Evolutionary conservation across 2,329 filamentous ascomycete genomes (phyloP).

Genomic region (Penicillium corylophilum): DNA sequence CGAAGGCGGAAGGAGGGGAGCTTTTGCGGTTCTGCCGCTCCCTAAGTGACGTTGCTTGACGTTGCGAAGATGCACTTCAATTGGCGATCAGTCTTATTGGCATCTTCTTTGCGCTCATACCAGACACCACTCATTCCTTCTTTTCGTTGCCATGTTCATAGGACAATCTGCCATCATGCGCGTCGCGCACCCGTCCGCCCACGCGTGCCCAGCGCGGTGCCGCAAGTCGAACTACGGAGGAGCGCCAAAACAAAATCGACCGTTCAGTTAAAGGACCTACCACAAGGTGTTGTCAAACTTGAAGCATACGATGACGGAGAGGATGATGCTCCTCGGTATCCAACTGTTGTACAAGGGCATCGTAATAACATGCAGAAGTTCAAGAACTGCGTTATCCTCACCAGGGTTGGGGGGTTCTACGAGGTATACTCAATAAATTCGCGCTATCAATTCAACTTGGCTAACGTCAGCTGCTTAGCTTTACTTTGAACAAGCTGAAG

Average conservation of each 20-base stretch:
- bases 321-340: conserved; percentile 63
- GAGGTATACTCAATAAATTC: conserved; percentile 53
- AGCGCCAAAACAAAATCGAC: conserved; percentile 40
- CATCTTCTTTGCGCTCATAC: conserved; percentile 1
- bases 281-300: conserved; percentile 55
- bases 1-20: conserved; percentile 35
- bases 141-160: conserved; percentile 23
- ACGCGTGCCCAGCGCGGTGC: conserved; percentile 13
- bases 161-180: conserved; percentile 34
- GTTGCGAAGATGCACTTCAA: conserved; percentile 26
- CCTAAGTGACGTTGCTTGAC: neutral
- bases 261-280: conserved; percentile 50
- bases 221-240: conserved; percentile 21
- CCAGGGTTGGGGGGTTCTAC: conserved; percentile 92
- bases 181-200: conserved; percentile 21
- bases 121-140: conserved; percentile 1
- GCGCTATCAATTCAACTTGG: neutral
- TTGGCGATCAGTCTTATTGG: conserved; percentile 19
- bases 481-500: conserved; percentile 93
- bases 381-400: conserved; percentile 84
- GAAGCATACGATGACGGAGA: conserved; percentile 44
- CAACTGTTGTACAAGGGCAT: conserved; percentile 85
- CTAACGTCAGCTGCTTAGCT: conserved; percentile 48
- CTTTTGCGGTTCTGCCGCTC: conserved; percentile 18
- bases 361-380: conserved; percentile 88